Conservation (phyloP, 2,329 filamentous ascomycete species). For the Thielaviopsis populi region DNA sequence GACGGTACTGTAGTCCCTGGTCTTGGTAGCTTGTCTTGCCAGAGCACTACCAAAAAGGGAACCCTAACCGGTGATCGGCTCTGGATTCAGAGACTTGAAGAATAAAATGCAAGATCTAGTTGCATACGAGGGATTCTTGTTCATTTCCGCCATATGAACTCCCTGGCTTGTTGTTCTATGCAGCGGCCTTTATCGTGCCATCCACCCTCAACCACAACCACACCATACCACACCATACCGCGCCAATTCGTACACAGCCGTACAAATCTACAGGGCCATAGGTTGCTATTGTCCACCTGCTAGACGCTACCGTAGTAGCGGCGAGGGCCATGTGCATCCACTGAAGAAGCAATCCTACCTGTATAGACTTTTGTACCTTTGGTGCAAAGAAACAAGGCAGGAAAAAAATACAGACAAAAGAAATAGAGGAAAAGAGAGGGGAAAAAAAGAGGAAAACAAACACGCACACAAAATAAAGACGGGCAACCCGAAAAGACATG, state of each 20-base stretch:
- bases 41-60: not conserved
- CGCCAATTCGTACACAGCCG: too few relatives aligned
- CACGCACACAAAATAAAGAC: too few relatives aligned
- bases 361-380: too few relatives aligned
- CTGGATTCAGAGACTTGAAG: not conserved
- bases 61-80: not conserved
- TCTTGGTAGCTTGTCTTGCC: not conserved
- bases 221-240: too few relatives aligned
- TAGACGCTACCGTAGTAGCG: not conserved
- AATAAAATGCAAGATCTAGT: not conserved
- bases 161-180: not conserved
- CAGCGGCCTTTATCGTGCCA: not conserved
- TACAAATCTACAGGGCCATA: not conserved
- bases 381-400: too few relatives aligned
- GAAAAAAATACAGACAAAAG: too few relatives aligned
- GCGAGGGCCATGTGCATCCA: not conserved
- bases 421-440: too few relatives aligned
- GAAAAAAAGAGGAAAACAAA: too few relatives aligned
- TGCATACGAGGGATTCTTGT: slow-evolving; percentile 1
- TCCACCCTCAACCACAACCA: not conserved
- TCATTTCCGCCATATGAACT: not conserved
- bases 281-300: not conserved
- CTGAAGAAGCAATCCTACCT: too few relatives aligned
- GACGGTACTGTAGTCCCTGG: too few relatives aligned
- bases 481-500: too few relatives aligned